Evolutionary conservation across 768 basidiomycete genomes (phyloP).

Genomic region (Boletales sp.): DNA sequence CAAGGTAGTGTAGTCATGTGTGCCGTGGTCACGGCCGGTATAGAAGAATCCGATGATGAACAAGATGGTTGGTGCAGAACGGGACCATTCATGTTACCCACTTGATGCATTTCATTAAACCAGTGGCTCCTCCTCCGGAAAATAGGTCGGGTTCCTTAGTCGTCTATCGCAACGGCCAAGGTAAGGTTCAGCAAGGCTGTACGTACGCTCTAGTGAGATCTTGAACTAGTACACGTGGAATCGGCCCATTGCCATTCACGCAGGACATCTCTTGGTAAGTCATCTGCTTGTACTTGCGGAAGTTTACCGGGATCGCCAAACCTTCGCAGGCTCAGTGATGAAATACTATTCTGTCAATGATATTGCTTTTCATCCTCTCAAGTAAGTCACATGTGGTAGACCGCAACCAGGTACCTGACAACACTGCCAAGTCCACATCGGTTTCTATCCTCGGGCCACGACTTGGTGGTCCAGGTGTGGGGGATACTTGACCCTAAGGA

Average conservation of each 20-base stretch:
- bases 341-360: constrained; percentile 58
- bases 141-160: constrained; percentile 48
- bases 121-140: constrained; percentile 35
- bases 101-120: not conserved
- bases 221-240: constrained; percentile 15
- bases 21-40: constrained; percentile 46
- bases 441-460: constrained; percentile 49
- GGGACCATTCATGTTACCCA: constrained; percentile 13
- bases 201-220: not conserved
- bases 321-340: constrained; percentile 12
- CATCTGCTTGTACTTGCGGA: not conserved
- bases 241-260: constrained; percentile 19
- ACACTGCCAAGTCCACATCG: constrained; percentile 29
- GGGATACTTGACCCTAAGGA: constrained; percentile 23
- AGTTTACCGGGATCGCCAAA: not conserved
- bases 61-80: constrained; percentile 15
- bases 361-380: constrained; percentile 49
- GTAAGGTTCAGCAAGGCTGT: constrained; percentile 9
- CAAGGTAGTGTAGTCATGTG: constrained; percentile 40
- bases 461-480: constrained; percentile 44
- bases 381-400: constrained; percentile 29
- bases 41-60: constrained; percentile 30
- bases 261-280: constrained; percentile 18
- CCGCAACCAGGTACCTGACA: constrained; percentile 2
- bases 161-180: constrained; percentile 34